Evolutionary conservation across 768 basidiomycete genomes (phyloP).

Genomic region (Daedaleopsis sinensis): DNA sequence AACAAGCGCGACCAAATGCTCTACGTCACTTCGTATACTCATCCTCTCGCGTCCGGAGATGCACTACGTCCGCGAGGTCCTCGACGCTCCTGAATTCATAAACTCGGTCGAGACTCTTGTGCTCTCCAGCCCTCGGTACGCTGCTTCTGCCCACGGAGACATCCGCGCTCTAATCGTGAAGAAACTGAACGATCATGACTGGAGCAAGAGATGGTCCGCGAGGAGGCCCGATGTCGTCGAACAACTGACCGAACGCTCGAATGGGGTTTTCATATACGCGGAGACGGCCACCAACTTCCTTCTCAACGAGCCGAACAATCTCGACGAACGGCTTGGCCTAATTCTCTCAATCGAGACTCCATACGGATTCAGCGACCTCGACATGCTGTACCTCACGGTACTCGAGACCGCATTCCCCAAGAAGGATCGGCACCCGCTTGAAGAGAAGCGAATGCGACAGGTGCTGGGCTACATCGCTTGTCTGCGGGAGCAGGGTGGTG

Average conservation of each 20-base stretch:
- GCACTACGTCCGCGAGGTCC: neutral
- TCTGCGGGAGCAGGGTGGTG: neutral
- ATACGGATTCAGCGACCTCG: neutral
- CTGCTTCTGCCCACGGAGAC: neutral
- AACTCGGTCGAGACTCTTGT: neutral
- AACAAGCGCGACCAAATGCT: neutral
- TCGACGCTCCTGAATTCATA: neutral
- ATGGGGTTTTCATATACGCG: constrained; percentile 4
- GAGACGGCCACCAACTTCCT: neutral
- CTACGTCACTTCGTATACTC: neutral
- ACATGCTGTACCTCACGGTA: constrained; percentile 1
- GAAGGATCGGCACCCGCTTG: neutral
- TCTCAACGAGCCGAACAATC: neutral
- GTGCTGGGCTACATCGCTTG: neutral
- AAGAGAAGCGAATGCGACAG: neutral
- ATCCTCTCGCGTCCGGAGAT: constrained; percentile 1
- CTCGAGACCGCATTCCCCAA: neutral
- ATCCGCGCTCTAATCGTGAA: neutral
- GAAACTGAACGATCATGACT: neutral
- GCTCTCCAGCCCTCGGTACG: neutral
- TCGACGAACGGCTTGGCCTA: neutral
- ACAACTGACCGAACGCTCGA: neutral
- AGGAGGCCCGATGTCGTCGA: neutral
- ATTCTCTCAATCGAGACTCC: neutral
- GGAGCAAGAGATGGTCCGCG: neutral